phyloP scores from a whole-genome alignment of 202 grass and related monocot genomes.

The Schoenoplectus triqueter region DNA sequence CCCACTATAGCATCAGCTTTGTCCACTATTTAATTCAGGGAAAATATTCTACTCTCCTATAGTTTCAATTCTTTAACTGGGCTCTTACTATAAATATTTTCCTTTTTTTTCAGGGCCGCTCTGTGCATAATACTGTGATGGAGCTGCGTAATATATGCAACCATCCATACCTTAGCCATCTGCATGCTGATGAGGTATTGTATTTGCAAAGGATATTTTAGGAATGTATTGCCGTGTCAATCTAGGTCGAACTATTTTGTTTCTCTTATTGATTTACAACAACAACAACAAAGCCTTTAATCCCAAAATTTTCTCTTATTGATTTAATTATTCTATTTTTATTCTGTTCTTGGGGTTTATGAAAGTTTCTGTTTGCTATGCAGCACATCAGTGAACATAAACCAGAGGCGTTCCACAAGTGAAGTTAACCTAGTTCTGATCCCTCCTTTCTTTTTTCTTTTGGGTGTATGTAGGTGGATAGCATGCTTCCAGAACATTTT shows the following conservation, averaged over 20 bases:
- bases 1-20: neutral
- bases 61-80: conserved; percentile 31
- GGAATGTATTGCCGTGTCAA: conserved; percentile 4
- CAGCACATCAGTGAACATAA: neutral
- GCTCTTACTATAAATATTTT: conserved; percentile 38
- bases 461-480: conserved; percentile 67
- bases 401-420: neutral
- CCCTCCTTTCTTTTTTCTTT: conserved; percentile 22
- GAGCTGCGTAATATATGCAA: conserved; percentile 99
- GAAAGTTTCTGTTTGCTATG: conserved; percentile 17
- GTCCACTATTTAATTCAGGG: neutral
- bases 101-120: conserved; percentile 57
- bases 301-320: conserved; percentile 9
- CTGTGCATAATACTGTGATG: conserved; percentile 98
- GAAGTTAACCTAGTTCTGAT: neutral
- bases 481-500: conserved; percentile 88
- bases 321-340: conserved; percentile 27
- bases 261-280: neutral
- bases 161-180: conserved; percentile 95
- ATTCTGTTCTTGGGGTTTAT: neutral
- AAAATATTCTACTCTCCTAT: conserved; percentile 43
- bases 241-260: conserved; percentile 6
- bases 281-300: too few species aligned
- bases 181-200: conserved; percentile 92
- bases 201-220: conserved; percentile 10